phyloP scores from a whole-genome alignment of 371 early-diverging fungal species.

The Saksenaea oblongispora region DNA sequence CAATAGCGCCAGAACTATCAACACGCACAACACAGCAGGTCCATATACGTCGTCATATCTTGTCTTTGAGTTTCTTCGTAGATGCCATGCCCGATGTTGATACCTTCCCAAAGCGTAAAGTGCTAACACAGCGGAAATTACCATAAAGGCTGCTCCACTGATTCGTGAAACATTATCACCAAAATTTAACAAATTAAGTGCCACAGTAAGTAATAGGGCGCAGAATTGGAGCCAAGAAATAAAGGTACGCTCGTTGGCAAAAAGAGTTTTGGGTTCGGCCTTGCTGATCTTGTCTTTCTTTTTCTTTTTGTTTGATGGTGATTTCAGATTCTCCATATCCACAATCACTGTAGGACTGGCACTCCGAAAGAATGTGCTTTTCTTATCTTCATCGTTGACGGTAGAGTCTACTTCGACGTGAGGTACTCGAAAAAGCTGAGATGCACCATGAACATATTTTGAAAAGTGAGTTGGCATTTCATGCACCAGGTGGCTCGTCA shows the following conservation, averaged over 20 bases:
- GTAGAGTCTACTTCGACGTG: neutral
- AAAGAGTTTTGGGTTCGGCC: constrained; percentile 97
- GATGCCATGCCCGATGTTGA: constrained; percentile 81
- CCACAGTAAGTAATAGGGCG: constrained; percentile 68
- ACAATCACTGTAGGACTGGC: constrained; percentile 4
- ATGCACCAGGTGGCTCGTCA: constrained; percentile 86
- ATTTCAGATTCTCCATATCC: constrained; percentile 10
- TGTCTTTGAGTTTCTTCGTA: constrained; percentile 35
- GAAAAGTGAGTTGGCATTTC: constrained; percentile 95
- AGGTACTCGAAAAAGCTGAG: constrained; percentile 23
- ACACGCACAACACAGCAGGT: constrained; percentile 85
- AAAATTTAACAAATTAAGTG: constrained; percentile 81
- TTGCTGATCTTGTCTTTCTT: constrained; percentile 52
- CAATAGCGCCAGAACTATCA: constrained; percentile 68
- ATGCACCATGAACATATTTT: constrained; percentile 95
- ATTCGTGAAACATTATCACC: constrained; percentile 67
- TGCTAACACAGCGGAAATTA: constrained; percentile 64
- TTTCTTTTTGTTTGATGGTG: constrained; percentile 9
- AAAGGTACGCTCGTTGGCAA: constrained; percentile 99
- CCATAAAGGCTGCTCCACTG: constrained; percentile 72
- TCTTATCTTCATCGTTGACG: neutral
- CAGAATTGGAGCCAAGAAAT: constrained; percentile 84
- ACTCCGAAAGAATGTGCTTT: neutral
- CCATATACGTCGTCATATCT: constrained; percentile 68
- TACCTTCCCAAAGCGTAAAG: constrained; percentile 78